Percentiles rank a stretch among this genome's conserved stretches.
These are phyloP conservation scores for Arachnomyces sp. DNA, from an alignment of 2,329 filamentous ascomycete genomes.

Conservation along the genomic window DNA sequence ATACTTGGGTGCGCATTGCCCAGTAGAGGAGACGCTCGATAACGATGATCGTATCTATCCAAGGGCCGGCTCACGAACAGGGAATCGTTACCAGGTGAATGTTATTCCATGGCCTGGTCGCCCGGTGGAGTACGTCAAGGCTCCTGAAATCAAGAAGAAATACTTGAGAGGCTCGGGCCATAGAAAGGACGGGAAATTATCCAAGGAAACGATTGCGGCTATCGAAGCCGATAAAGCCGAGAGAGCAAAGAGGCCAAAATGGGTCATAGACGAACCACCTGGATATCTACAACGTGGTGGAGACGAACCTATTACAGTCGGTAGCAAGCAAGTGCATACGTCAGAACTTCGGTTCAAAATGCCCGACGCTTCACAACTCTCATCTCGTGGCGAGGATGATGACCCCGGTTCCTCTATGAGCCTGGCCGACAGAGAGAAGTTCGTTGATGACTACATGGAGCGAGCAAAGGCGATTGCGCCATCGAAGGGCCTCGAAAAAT, in stretches of 20 bases:
- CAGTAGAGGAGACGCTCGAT: constrained; percentile 88
- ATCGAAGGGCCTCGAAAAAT: constrained; percentile 61
- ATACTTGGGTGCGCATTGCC: constrained; percentile 91
- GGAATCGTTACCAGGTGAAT: constrained; percentile 83
- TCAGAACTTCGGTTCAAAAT: constrained; percentile 73
- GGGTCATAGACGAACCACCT: constrained; percentile 82
- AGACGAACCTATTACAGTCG: constrained; percentile 54
- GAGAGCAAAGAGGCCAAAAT: constrained; percentile 77
- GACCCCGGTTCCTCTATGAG: constrained; percentile 28
- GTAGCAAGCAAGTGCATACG: constrained; percentile 67
- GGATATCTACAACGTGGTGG: constrained; percentile 82
- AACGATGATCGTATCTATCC: constrained; percentile 98
- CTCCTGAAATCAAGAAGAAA: constrained; percentile 75
- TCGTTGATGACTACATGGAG: constrained; percentile 70
- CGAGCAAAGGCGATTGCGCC: constrained; percentile 59
- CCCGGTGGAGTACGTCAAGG: constrained; percentile 84
- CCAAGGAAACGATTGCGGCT: constrained; percentile 71
- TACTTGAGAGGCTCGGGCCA: constrained; percentile 54
- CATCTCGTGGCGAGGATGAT: constrained; percentile 38
- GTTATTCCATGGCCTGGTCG: constrained; percentile 78
- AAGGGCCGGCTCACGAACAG: constrained; percentile 83
- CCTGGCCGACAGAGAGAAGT: constrained; percentile 41
- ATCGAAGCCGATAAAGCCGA: constrained; percentile 74
- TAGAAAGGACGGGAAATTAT: constrained; percentile 68
- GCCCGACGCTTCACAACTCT: constrained; percentile 47